These are phyloP conservation scores for Massarina eburnea DNA, from an alignment of 2,329 filamentous ascomycete genomes.

Conservation along the genomic window DNA sequence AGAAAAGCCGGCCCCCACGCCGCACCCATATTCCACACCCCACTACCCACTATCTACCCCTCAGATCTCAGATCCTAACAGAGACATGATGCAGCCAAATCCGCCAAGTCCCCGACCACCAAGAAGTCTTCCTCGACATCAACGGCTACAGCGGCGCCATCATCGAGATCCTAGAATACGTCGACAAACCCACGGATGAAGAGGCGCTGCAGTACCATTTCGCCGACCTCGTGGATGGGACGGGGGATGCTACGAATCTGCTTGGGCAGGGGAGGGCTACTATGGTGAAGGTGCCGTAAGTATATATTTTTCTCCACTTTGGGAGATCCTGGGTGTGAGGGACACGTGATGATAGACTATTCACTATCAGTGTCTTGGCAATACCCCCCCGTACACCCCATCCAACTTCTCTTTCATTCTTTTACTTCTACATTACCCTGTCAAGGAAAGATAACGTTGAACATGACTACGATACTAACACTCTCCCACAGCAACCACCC, in stretches of 20 bases:
- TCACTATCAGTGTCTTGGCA: no score
- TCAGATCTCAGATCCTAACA: no score
- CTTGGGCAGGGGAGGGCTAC: constrained; percentile 26
- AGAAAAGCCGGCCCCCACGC: no score
- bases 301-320: constrained; percentile 2
- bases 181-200: constrained; percentile 68
- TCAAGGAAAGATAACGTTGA: no score
- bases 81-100: constrained; percentile 67
- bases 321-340: no score
- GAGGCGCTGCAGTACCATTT: constrained; percentile 61
- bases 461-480: no score
- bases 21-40: constrained; percentile 8
- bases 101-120: constrained; percentile 79
- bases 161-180: constrained; percentile 85
- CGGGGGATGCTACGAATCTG: constrained; percentile 41
- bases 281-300: constrained; percentile 44
- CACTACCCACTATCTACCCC: constrained; percentile 11
- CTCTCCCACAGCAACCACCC: constrained; percentile 49
- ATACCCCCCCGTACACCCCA: neutral
- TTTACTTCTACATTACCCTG: constrained; percentile 7
- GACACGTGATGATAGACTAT: neutral
- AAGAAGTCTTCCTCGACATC: constrained; percentile 88
- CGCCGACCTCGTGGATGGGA: constrained; percentile 47
- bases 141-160: constrained; percentile 85
- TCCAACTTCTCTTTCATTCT: neutral